Evolutionary conservation across 148 eudicot species (phyloP), one percentile per base, ranked within the genome.

Genomic region (Camellia lanceoleosa): DNA sequence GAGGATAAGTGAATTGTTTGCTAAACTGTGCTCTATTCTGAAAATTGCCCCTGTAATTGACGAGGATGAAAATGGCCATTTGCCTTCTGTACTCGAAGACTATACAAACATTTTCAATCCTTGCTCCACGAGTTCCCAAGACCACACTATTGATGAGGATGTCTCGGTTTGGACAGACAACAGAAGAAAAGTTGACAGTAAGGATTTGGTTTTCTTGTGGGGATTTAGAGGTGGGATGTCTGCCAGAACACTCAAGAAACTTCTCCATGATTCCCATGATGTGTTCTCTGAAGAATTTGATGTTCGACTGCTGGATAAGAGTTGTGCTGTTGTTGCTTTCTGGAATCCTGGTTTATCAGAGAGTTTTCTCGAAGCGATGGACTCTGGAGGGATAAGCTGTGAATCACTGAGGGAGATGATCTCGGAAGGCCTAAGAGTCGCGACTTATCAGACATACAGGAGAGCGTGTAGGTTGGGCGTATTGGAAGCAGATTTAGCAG

Each of bases 141-240:
- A 82, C 77, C 84, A 85, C 7, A 71, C 76, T 7, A 7, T 5
- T 6, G 84, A 86, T 7, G 94, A 78, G 43, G 87, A 89, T 76
- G 88, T 88, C 82, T 79, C 83, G 62, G 68, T 86, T 51, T 89
- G 88, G 76, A 87, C 86, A 7, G 70, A 87, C 74, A 87, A 85
- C 73, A 81, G 81, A 12, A 88, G 82, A 85, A 91, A 82, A 68
- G 84, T 92, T 43, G 87, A 82, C 78, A 82, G 80, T 18, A 82
- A 87, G 19, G 83, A 89, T 83, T 75, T 97, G 83, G 94, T 90
- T 63, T 94, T 97, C 87, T 69, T 97, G 74, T 97, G 99, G 99
- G 99, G 99, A 58, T 92, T 97, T 54, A 82, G 86, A 81, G 52
- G 73, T 13, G 94, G 92, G 11, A 81, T 66, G 42, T 86, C 97